Base-by-base conservation (phyloP, 192 early-diverging fungal species). In the Glomus cerebriforme region DNA sequence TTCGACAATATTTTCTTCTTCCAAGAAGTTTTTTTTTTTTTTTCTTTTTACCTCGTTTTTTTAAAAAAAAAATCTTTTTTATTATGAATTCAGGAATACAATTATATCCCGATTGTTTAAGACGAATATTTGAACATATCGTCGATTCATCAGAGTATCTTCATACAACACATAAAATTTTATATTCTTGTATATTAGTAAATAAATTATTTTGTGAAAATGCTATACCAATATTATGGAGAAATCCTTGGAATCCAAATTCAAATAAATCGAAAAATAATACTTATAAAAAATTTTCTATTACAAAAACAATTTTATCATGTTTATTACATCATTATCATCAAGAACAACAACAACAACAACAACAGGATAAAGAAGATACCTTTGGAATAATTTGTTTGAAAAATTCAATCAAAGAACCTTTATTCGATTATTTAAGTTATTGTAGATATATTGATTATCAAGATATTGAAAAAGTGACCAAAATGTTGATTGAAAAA, bases 151-250 rank as follows among this genome's bases (percentile, higher is more conserved):
- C 49, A 54, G 49, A 54, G 22, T 54, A 54, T 19, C 49, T 54
- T 54, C 49, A 54, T 54, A 22, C 22, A 54, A 54, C 49, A 4
- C 49, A 54, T 54, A 67, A 66, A 26, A 66, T 1, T 2, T 17
- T 66, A 15, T 26, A 66, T 19, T 66, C 64, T 6, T 66, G 64
- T 66, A 66, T 66, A 26, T 66, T 66, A 34, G 64, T 66, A 27
- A 66, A 26, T 66, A 66, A 34, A 66, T 22, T 26, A 19, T 66
- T 27, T 27, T 66, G 27, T 66, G 27, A 66, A 22, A 66, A 34
- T 66, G 27, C 64, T 6, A 66, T 66, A 5, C 27, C 26, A 66
- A 31, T 34, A 34, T 27, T 66, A 27, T 66, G 64, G 64, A 66
- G 32, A 22, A 66, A 66, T 66, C 64, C 64, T 2, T 66, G 49